phyloP scores from a whole-genome alignment of 805 yeast genomes.

The Suhomyces canberraensis region DNA sequence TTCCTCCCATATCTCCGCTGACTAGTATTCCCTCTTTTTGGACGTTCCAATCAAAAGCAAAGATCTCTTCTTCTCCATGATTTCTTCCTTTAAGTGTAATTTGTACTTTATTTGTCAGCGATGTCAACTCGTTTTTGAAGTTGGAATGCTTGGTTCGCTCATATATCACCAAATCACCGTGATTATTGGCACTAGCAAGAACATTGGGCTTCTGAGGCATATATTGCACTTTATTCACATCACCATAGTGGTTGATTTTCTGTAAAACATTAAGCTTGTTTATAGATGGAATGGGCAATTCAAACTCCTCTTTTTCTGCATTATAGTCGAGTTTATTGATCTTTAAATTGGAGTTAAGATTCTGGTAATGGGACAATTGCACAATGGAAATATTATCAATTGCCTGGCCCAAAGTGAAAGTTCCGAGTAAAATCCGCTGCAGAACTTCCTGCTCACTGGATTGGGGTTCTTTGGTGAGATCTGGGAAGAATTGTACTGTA shows the following conservation, averaged over 20 bases:
- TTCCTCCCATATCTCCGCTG: conserved; percentile 63
- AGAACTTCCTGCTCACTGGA: conserved; percentile 6
- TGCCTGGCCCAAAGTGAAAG: conserved; percentile 59
- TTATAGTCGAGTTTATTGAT: conserved; percentile 35
- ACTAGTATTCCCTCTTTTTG: conserved; percentile 57
- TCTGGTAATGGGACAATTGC: conserved; percentile 29
- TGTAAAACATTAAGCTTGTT: conserved; percentile 42
- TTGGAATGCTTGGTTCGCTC: conserved; percentile 77
- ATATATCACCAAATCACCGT: conserved; percentile 64
- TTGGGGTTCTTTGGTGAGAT: conserved; percentile 22
- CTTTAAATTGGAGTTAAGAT: conserved; percentile 34
- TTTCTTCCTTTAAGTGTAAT: conserved; percentile 39
- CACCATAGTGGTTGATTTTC: conserved; percentile 64
- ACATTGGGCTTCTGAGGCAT: conserved; percentile 88
- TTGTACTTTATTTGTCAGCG: conserved; percentile 44
- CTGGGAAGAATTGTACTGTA: conserved; percentile 63
- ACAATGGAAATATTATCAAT: conserved; percentile 45
- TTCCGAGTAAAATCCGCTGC: conserved; percentile 54
- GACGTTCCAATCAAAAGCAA: conserved; percentile 74
- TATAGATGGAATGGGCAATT: conserved; percentile 21
- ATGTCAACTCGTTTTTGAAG: conserved; percentile 24
- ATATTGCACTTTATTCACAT: conserved; percentile 66
- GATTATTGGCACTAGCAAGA: conserved; percentile 65
- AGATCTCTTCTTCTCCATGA: conserved; percentile 49
- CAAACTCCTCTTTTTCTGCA: conserved; percentile 40